Percentiles rank a stretch among this genome's conserved stretches.
phyloP scores from a whole-genome alignment of 2,329 filamentous ascomycete genomes.

The Claviceps sp. region DNA sequence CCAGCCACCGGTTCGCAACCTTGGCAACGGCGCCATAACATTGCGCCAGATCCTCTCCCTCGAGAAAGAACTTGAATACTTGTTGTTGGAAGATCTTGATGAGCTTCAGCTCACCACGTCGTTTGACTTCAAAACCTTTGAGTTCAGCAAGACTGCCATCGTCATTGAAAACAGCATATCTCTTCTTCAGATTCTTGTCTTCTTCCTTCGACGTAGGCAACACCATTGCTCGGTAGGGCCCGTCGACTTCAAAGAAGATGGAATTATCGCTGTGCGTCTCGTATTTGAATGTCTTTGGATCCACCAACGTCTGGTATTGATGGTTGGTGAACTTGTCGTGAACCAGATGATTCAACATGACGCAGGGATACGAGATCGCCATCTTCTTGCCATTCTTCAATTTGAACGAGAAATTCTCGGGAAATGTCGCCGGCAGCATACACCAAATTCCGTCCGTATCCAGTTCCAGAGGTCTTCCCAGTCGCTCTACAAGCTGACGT shows the following conservation, averaged over 20 bases:
- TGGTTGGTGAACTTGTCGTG: constrained; percentile 93
- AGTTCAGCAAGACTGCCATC: constrained; percentile 90
- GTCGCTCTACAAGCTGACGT: constrained; percentile 79
- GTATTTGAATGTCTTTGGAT: constrained; percentile 71
- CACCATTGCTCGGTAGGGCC: constrained; percentile 95
- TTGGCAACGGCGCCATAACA: constrained; percentile 87
- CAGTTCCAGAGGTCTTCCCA: constrained; percentile 82
- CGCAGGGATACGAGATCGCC: constrained; percentile 92
- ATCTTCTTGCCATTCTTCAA: constrained; percentile 93
- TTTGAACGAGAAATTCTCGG: constrained; percentile 91
- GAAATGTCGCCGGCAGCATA: constrained; percentile 91
- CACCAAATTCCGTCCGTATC: constrained; percentile 99
- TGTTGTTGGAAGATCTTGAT: constrained; percentile 99
- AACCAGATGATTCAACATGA: constrained; percentile 97
- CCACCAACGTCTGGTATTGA: constrained; percentile 83
- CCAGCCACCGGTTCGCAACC: constrained; percentile 91
- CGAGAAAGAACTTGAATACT: constrained; percentile 98
- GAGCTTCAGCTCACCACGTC: constrained; percentile 91
- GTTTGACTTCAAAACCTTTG: constrained; percentile 96
- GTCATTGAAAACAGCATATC: constrained; percentile 97
- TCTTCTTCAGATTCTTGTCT: constrained; percentile 98
- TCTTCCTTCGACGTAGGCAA: constrained; percentile 96
- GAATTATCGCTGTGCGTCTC: constrained; percentile 97
- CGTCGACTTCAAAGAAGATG: constrained; percentile 98
- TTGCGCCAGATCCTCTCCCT: constrained; percentile 74